Evolutionary conservation across 352 stramenopile genomes (phyloP), one percentile per base, ranked within the genome.

Genomic region (Globisporangium recalcitrans): DNA sequence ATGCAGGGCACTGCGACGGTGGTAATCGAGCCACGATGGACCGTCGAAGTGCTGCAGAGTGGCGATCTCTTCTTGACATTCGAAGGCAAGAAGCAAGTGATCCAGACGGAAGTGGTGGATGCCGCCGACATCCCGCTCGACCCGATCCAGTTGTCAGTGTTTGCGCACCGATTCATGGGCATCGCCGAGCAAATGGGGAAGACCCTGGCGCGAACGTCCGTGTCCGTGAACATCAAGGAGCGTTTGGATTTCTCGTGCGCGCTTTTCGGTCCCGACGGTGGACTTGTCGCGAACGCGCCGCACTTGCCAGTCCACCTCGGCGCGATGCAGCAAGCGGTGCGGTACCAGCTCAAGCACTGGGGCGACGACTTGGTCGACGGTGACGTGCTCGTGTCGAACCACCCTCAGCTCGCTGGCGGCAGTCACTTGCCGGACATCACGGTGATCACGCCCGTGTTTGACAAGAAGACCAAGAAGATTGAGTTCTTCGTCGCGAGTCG

Each of bases 141-240:
- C 69, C 92, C 96, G 14, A 98, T 99, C 62, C 91, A 99, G 69
- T 83, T 99, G 10, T 98, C 93, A 0, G 87, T 98, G 7, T 99
- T 98, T 69, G 93, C 95, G 14, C 95, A 99, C 72, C 87, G 97
- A 34, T 99, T 99, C 78, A 99, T 99, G 97, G 95, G 97, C 19
- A 99, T 99, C 73, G 97, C 97, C 7, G 97, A 99, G 78, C 97
- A 99, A 80, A 99, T 99, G 97, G 97, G 97, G 14, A 85, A 96
- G 55, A 99, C 97, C 11, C 73, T 99, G 29, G 94, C 98, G 58
- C 82, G 96, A 16, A 99, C 96, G 3, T 97, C 89, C 0, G 93
- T 98, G 58, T 98, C 93, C 27, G 97, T 99, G 53, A 99, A 99
- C 69, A 99, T 99, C 72, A 99, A 99, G 73, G 97, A 99, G 72